These are phyloP conservation scores for Leptographium lundbergii DNA, from an alignment of 2,329 filamentous ascomycete genomes.

Conservation along the genomic window DNA sequence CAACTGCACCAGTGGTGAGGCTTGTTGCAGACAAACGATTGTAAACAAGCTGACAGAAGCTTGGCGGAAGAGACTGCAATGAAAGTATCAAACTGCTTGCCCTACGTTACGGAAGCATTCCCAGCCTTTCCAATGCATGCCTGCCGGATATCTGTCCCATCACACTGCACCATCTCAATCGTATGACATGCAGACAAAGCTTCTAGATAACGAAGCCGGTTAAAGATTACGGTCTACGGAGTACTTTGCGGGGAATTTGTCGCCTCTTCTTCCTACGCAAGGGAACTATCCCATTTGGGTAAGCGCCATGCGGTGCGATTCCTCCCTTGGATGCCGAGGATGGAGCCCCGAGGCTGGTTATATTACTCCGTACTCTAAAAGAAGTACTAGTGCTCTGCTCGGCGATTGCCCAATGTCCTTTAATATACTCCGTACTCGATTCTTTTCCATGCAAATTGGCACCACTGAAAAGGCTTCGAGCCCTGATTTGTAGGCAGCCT, in stretches of 20 bases:
- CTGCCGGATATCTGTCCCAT: neutral
- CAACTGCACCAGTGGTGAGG: neutral
- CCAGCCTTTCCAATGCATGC: neutral
- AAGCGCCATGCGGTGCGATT: neutral
- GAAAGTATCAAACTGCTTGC: neutral
- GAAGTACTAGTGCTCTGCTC: no score
- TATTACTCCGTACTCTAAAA: no score
- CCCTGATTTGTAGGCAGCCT: no score
- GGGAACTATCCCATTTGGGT: neutral
- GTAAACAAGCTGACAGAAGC: neutral
- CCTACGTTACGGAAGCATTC: neutral
- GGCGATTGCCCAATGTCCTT: no score
- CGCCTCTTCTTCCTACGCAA: neutral
- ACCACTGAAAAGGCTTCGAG: no score
- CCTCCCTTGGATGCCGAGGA: neutral
- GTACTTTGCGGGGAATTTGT: neutral
- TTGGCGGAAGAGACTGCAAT: neutral
- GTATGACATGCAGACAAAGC: neutral
- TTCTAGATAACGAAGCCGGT: neutral
- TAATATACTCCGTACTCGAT: no score
- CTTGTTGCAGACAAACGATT: neutral
- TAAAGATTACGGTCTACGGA: neutral
- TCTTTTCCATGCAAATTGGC: no score
- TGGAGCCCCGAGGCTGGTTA: neutral
- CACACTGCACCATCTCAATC: neutral